Conservation (phyloP, 2,329 filamentous ascomycete species). For the Pseudopyrenochaeta lycopersici region DNA sequence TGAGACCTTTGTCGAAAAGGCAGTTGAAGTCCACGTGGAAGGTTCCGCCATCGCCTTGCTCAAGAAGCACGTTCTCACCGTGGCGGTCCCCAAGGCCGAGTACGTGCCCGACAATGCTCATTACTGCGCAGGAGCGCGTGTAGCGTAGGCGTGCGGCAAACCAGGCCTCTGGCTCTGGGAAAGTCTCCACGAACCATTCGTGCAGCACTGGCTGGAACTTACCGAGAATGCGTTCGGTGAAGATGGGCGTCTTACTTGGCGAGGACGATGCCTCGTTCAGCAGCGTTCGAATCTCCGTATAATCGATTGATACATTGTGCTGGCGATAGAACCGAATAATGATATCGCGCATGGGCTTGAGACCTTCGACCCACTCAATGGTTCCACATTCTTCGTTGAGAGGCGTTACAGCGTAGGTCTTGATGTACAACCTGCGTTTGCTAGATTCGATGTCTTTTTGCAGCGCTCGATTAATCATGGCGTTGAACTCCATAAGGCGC, state of each 20-base stretch:
- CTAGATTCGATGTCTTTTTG: constrained; percentile 92
- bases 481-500: constrained; percentile 98
- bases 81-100: constrained; percentile 93
- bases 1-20: constrained; percentile 96
- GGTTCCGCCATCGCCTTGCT: constrained; percentile 91
- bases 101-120: constrained; percentile 99
- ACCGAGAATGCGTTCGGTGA: constrained; percentile 70
- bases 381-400: constrained; percentile 97
- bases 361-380: constrained; percentile 97
- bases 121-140: constrained; percentile 92
- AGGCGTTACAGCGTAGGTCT: constrained; percentile 95
- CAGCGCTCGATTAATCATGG: constrained; percentile 94
- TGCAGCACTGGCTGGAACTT: constrained; percentile 88
- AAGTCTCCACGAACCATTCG: constrained; percentile 95
- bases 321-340: constrained; percentile 80
- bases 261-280: constrained; percentile 72
- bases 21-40: constrained; percentile 99
- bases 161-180: constrained; percentile 92
- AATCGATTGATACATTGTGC: constrained; percentile 72
- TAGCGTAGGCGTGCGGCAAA: constrained; percentile 88
- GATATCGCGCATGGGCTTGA: constrained; percentile 93
- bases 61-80: constrained; percentile 94
- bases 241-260: constrained; percentile 72
- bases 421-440: constrained; percentile 83
- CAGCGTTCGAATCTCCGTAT: constrained; percentile 69